Base-by-base conservation (phyloP, 208 protist species). In the Spongospora subterranea region DNA sequence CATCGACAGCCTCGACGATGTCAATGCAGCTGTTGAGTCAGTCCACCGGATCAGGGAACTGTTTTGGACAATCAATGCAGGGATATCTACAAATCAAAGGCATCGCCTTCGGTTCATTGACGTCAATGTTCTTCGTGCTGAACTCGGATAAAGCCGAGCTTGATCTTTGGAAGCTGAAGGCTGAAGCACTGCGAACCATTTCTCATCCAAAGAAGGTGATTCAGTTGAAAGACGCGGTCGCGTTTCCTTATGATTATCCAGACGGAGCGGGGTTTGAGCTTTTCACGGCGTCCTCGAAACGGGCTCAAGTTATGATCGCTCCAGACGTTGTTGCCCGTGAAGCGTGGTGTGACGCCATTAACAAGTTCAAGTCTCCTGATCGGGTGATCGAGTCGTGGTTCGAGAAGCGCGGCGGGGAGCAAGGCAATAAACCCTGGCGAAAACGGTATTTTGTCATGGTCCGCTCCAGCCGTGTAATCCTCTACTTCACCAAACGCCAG, bases 111-210 rank as follows among this genome's bases (percentile, higher is more conserved):
- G 40, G n/a, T 6, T 43, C n/a, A n/a, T 43, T 82, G 71, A 20
- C n/a, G 71, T 82, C 71, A 6, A 82, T 82, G 71, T 82, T 82
- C 71, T 82, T 82, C 71, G 40, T 82, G 71, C 17, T 82, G 6
- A 82, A 82, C 71, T 6, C n/a, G 17, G 71, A 6, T 13, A 82
- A 82, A 35, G 17, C 6, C 6, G 71, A 82, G n/a, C 71, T 82
- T 20, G 17, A 43, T 43, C 11, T 13, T n/a, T 82, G 71, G 71
- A 82, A 82, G 71, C 71, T 82, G 71, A 82, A 82, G 71, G 71
- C 71, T 6, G 71, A 82, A 20, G 71, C 71, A n/a, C 71, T 45
- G 71, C 6, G n/a, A n/a, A 45, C 71, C 17, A 17, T n/a, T 6
- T 65, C 54, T 17, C 54, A 65, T 29, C 71, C 71, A n/a, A 82